A percentile compares a stretch with the other conserved stretches of the same genome.
These are phyloP conservation scores for Nidula niveotomentosa DNA, from an alignment of 1,284 basidiomycete genomes.

Conservation along the genomic window DNA sequence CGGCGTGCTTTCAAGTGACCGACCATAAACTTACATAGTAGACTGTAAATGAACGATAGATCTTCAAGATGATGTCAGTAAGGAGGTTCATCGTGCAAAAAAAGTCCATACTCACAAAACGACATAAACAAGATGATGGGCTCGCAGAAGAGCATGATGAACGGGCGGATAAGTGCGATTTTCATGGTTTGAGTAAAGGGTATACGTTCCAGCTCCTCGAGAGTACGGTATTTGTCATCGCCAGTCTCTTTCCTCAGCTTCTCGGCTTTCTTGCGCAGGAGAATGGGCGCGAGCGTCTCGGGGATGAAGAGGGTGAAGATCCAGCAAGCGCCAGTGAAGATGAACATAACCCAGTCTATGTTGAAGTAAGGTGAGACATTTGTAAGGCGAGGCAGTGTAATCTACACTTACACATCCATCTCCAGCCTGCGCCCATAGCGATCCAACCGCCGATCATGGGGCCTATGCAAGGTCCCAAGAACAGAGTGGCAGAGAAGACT, in stretches of 20 bases:
- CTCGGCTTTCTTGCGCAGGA: constrained; percentile 41
- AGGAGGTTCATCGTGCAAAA: neutral
- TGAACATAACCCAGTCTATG: constrained; percentile 55
- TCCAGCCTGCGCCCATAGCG: constrained; percentile 38
- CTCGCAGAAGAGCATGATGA: constrained; percentile 41
- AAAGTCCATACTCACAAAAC: constrained; percentile 28
- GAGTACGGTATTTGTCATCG: constrained; percentile 27
- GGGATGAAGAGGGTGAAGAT: constrained; percentile 52
- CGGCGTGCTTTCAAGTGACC: too few species aligned
- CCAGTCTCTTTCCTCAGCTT: constrained; percentile 29
- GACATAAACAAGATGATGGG: constrained; percentile 44
- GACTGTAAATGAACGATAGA: neutral
- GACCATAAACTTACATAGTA: neutral
- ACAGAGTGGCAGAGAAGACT: constrained; percentile 60
- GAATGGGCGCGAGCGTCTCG: constrained; percentile 52
- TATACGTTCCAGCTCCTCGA: constrained; percentile 30
- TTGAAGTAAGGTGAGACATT: neutral
- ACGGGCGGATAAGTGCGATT: constrained; percentile 35
- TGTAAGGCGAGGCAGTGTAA: neutral
- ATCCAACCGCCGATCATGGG: constrained; percentile 57
- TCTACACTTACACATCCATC: constrained; percentile 46
- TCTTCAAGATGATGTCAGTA: neutral
- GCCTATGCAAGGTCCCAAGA: constrained; percentile 46
- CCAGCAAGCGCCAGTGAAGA: constrained; percentile 49
- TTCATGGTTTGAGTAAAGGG: constrained; percentile 27